Evolutionary conservation across 257 asterid species (phyloP), one percentile per base, ranked within the genome.

Genomic region (Penstemon davidsonii): DNA sequence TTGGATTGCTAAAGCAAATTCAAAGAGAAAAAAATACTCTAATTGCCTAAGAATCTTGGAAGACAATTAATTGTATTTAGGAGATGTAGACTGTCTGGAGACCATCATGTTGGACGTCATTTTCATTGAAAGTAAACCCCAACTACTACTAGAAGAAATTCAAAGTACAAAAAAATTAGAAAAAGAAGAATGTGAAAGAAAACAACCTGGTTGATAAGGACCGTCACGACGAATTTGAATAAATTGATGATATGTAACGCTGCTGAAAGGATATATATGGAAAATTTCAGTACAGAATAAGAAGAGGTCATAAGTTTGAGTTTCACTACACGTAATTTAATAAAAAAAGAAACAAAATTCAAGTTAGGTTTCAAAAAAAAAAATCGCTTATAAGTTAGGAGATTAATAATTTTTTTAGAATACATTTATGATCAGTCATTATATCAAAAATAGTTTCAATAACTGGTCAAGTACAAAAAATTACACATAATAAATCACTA

Each of bases 41-140:
- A 25, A 25, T 25, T 56, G 62, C 37, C 44, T 7, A 33, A 33
- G 62, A 56, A 56, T 56, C 62, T 56, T 36, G 19, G 62, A 43
- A 55, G 40, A 18, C 33, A 25, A 25, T 25, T 25, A 25, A 25
- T 25, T 25, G 33, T 2, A 1, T 25, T 25, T 1, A 25, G 33
- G 2, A 25, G 33, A 25, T 25, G 33, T 9, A 55, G 60, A 55
- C 37, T 55, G 9, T 0, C 39, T 5, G 3, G 55, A 51, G 5
- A 13, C 1, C 55, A 5, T 51, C 33, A 25, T 25, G 33, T 64
- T 55, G 71, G 54, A 59, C 40, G 78, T 73, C 73, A 8, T 67
- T 67, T 61, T 73, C 78, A 39, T 60, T 61, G 7, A 60, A 53
- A 73, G 73, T 43, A 69, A 53, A 44, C 36, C 61, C 8, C 49